These are phyloP conservation scores for Botrytis fabae DNA, from an alignment of 2,329 filamentous ascomycete genomes.

Conservation along the genomic window DNA sequence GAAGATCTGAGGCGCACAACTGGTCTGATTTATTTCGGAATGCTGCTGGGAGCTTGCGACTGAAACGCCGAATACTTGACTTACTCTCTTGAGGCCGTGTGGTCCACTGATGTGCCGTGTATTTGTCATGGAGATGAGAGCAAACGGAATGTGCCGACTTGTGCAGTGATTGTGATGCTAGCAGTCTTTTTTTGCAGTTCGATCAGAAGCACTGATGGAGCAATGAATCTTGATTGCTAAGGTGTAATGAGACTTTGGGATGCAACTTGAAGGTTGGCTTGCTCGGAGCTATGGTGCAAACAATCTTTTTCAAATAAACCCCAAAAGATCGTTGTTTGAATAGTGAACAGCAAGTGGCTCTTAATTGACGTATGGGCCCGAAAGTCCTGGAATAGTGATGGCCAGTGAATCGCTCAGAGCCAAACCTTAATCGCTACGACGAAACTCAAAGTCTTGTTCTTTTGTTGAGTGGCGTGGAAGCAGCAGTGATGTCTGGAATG, in stretches of 20 bases:
- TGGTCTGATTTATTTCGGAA: too few relatives aligned
- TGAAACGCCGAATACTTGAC: neutral
- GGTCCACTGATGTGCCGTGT: neutral
- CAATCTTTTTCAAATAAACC: neutral
- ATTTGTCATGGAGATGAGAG: neutral
- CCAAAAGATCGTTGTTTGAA: neutral
- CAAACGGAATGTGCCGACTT: neutral
- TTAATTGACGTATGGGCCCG: neutral
- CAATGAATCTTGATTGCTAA: neutral
- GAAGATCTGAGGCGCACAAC: neutral
- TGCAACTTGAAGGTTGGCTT: neutral
- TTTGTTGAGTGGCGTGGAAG: neutral
- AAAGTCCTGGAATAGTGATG: neutral
- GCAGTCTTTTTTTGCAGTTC: neutral
- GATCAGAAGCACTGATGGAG: neutral
- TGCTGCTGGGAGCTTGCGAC: neutral
- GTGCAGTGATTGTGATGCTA: neutral
- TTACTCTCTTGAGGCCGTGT: too few relatives aligned
- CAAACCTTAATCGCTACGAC: neutral
- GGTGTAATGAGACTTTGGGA: neutral
- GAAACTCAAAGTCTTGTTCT: neutral
- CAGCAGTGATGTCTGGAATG: neutral
- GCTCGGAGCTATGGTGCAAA: neutral
- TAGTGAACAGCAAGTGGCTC: neutral
- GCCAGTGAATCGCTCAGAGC: neutral